phyloP scores from a whole-genome alignment of 176 grass and related monocot genomes.

The Zoysia pacifica region DNA sequence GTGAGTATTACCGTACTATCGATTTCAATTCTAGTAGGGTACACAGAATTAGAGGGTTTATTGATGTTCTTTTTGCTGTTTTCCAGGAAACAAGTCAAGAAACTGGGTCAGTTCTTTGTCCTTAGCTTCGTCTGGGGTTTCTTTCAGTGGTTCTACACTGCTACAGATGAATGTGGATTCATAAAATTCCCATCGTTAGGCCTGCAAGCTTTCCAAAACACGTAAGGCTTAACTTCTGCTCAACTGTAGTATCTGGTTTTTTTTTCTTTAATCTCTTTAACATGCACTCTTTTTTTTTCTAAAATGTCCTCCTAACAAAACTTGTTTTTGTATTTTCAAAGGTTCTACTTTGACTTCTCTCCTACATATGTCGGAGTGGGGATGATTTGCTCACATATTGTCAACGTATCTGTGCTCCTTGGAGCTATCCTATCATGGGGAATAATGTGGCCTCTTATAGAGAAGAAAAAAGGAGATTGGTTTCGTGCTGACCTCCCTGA shows the following conservation, averaged over 20 bases:
- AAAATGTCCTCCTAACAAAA: background rate
- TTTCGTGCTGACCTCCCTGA: slow-evolving; percentile 44
- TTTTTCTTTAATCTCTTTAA: slow-evolving; percentile 4
- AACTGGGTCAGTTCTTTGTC: slow-evolving; percentile 56
- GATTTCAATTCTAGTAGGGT: background rate
- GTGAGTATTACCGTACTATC: slow-evolving; percentile 27
- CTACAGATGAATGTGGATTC: slow-evolving; percentile 63
- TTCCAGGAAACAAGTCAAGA: slow-evolving; percentile 73
- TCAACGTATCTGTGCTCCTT: slow-evolving; percentile 66
- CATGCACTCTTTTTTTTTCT: background rate
- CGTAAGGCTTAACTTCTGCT: slow-evolving; percentile 17
- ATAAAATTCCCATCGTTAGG: slow-evolving; percentile 58
- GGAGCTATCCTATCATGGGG: slow-evolving; percentile 74
- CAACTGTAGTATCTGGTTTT: background rate
- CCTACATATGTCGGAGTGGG: slow-evolving; percentile 85
- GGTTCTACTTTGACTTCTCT: slow-evolving; percentile 85
- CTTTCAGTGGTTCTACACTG: slow-evolving; percentile 96
- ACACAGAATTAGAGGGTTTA: background rate
- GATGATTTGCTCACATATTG: slow-evolving; percentile 83
- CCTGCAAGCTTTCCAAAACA: slow-evolving; percentile 68
- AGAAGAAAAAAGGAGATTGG: slow-evolving; percentile 67
- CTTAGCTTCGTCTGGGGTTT: slow-evolving; percentile 77
- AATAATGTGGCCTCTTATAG: slow-evolving; percentile 80
- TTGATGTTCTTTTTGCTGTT: background rate
- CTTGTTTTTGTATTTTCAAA: slow-evolving; percentile 28